Evolutionary conservation across 805 yeast genomes (phyloP).

Genomic region (Yarrowia deformans): DNA sequence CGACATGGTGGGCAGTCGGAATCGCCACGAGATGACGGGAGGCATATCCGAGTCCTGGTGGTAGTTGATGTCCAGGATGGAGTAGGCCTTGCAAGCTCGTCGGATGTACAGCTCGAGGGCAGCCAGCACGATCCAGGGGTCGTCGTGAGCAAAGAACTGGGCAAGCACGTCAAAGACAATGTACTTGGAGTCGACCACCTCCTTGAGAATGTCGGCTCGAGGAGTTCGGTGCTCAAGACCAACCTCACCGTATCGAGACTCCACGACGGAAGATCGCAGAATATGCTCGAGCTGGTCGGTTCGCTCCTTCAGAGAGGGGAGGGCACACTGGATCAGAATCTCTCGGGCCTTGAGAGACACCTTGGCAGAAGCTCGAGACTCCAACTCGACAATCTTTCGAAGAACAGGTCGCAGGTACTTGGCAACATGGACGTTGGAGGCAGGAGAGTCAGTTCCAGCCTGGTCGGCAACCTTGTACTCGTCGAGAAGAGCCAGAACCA

Average conservation of each 20-base stretch:
- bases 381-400: constrained; percentile 83
- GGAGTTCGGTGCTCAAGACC: constrained; percentile 81
- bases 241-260: constrained; percentile 85
- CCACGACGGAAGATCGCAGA: constrained; percentile 87
- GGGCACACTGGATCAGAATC: constrained; percentile 92
- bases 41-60: constrained; percentile 55
- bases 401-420: constrained; percentile 72
- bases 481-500: constrained; percentile 82
- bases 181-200: constrained; percentile 94
- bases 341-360: constrained; percentile 96
- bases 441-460: constrained; percentile 51
- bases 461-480: constrained; percentile 61
- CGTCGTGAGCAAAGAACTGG: constrained; percentile 83
- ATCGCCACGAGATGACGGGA: constrained; percentile 86
- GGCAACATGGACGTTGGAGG: constrained; percentile 72
- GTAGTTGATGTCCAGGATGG: constrained; percentile 77
- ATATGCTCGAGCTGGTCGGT: constrained; percentile 97
- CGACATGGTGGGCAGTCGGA: constrained; percentile 77
- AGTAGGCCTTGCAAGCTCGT: constrained; percentile 96
- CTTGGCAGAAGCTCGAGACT: constrained; percentile 88
- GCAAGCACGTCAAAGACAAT: constrained; percentile 95
- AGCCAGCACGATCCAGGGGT: constrained; percentile 90
- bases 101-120: constrained; percentile 97
- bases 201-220: constrained; percentile 77
- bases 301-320: constrained; percentile 95